These are phyloP conservation scores for Zygosaccharomyces gambellarensis DNA, from an alignment of 805 yeast genomes.

Conservation along the genomic window DNA sequence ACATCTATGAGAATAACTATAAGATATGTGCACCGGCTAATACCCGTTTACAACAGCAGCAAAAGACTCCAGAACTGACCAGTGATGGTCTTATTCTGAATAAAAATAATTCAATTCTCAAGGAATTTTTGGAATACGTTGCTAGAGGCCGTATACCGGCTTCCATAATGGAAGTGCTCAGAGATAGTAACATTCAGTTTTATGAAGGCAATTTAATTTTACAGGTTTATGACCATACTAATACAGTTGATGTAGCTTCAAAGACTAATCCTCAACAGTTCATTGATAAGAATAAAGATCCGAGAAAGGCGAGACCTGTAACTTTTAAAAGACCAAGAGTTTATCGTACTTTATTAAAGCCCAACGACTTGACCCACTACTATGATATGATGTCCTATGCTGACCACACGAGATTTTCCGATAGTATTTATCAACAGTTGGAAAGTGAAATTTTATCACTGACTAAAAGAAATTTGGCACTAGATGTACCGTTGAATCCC, in stretches of 20 bases:
- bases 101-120: slow-evolving; percentile 65
- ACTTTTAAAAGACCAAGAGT: slow-evolving; percentile 54
- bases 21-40: slow-evolving; percentile 74
- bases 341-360: slow-evolving; percentile 71
- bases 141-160: slow-evolving; percentile 82
- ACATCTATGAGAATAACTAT: slow-evolving; percentile 86
- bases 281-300: slow-evolving; percentile 3
- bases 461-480: slow-evolving; percentile 70
- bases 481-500: slow-evolving; percentile 71
- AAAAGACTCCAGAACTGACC: slow-evolving; percentile 34
- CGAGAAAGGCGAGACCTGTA: slow-evolving; percentile 11
- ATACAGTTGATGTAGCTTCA: slow-evolving; percentile 34
- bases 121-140: slow-evolving; percentile 73
- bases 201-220: slow-evolving; percentile 88
- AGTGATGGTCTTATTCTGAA: slow-evolving; percentile 75
- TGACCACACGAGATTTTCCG: slow-evolving; percentile 76
- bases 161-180: slow-evolving; percentile 80
- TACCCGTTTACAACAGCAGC: slow-evolving; percentile 32
- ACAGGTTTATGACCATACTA: slow-evolving; percentile 82
- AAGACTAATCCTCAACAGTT: slow-evolving; percentile 11
- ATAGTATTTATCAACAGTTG: slow-evolving; percentile 69
- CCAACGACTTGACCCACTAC: slow-evolving; percentile 75
- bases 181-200: slow-evolving; percentile 76
- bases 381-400: slow-evolving; percentile 83
- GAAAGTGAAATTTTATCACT: slow-evolving; percentile 82